These are phyloP conservation scores for Saccharomyces eubayanus DNA, from an alignment of 805 yeast genomes.

Conservation along the genomic window DNA sequence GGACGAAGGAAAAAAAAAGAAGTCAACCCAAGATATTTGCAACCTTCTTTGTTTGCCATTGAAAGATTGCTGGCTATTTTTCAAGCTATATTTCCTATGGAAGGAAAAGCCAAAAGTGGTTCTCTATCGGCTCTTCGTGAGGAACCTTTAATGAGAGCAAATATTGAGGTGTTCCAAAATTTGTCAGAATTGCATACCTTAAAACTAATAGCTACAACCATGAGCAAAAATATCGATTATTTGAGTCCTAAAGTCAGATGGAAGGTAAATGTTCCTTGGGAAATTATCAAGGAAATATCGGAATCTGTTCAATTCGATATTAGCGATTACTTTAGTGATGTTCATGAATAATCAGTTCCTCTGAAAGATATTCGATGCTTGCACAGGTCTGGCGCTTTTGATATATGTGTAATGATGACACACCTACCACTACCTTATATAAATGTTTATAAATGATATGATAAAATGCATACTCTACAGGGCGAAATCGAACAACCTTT, in stretches of 20 bases:
- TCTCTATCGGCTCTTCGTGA: slow-evolving; percentile 15
- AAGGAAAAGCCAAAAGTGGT: slow-evolving; percentile 20
- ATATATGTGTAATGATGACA: too few relatives aligned
- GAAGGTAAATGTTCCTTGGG: slow-evolving; percentile 72
- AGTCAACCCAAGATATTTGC: slow-evolving; percentile 52
- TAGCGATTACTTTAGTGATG: slow-evolving; percentile 43
- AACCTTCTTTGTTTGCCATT: slow-evolving; percentile 66
- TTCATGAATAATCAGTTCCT: slow-evolving; percentile 6
- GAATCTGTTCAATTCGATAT: slow-evolving; percentile 58
- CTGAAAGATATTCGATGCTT: neutral
- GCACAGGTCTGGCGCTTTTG: neutral
- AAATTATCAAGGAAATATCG: slow-evolving; percentile 50
- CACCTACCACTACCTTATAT: neutral
- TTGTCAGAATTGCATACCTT: slow-evolving; percentile 52
- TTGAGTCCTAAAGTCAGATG: slow-evolving; percentile 65
- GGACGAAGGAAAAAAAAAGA: slow-evolving; percentile 38
- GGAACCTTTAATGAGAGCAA: slow-evolving; percentile 30
- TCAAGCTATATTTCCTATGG: slow-evolving; percentile 53
- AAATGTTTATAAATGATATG: neutral
- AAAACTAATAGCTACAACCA: slow-evolving; percentile 39
- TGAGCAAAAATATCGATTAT: slow-evolving; percentile 40
- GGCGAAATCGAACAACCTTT: neutral
- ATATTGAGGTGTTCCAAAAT: slow-evolving; percentile 45
- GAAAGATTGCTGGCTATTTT: slow-evolving; percentile 77
- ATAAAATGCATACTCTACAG: neutral